Base-by-base conservation (phyloP, 1,284 basidiomycete genomes). In the Megacollybia platyphylla region DNA sequence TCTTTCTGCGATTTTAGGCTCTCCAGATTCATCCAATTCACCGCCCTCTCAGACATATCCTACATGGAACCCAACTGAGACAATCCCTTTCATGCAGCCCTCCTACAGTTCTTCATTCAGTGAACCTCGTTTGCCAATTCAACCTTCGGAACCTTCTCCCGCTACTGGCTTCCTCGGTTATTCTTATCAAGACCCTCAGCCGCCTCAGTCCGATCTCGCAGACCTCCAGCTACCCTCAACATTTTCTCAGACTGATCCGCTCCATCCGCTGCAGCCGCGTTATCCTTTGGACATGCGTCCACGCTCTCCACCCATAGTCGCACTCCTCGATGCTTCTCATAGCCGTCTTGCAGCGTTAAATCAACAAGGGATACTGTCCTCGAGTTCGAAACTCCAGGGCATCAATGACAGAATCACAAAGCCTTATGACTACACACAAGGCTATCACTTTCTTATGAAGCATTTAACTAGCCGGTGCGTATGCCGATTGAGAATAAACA, bases 391-490 rank as follows among this genome's bases (percentile, higher is more conserved):
- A 44, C 57, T 73, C 44, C 71, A 76, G 64, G 79, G 65, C 47
- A 84, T 90, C 47, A 84, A 88, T 52, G 70, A 76, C 51, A 72
- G 71, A 42, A 76, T 92, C 30, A 83, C 77, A n/a, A 71, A 75
- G 54, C 81, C 87, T 7, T 92, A 89, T 57, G 87, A 91, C 57
- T 94, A 94, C 56, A 92, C 88, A 10, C 83, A 93, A 62, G 88
- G 89, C 15, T 96, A 94, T 59, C 92, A 94, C 58, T 86, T 86
- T 58, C 67, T 96, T 53, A 94, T 96, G 87, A 87, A 89, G 62
- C 86, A 90, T 59, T 68, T 96, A 42, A 83, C 83, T 39, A 76
- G 73, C 52, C 76, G 87, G 87, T 91, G 59, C 60, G 78, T 77
- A 50, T 55, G 44, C 56, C 57, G 31, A 54, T 56, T 53, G 48